Conservation (phyloP, 2,329 filamentous ascomycete genomes). For the Aspergillaceae sp. region DNA sequence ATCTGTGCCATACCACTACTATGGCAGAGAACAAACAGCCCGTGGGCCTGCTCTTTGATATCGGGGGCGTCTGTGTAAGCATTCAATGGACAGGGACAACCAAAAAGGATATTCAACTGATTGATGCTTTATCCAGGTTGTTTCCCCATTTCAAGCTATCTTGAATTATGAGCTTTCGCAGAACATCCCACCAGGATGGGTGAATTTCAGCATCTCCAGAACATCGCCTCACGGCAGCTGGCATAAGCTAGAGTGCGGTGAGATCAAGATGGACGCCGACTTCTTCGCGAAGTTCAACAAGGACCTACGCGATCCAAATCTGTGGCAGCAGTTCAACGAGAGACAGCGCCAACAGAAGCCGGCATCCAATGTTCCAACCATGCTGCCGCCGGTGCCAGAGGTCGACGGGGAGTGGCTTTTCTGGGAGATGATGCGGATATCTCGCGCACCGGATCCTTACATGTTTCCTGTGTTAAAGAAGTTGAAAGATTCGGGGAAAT, state of each 20-base stretch:
- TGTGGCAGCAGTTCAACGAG: constrained; percentile 58
- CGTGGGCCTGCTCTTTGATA: constrained; percentile 81
- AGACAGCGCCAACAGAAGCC: constrained; percentile 21
- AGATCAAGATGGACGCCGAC: constrained; percentile 61
- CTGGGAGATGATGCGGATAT: constrained; percentile 78
- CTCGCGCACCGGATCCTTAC: constrained; percentile 66
- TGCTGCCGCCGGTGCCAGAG: constrained; percentile 56
- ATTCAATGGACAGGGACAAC: background rate
- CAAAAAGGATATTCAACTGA: constrained; percentile 2
- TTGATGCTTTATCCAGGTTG: constrained; percentile 49
- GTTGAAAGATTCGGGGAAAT: constrained; percentile 56
- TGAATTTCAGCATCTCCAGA: constrained; percentile 81
- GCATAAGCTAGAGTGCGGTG: constrained; percentile 80
- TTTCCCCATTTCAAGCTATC: constrained; percentile 87
- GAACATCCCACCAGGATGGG: constrained; percentile 75
- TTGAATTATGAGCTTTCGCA: constrained; percentile 75
- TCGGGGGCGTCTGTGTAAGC: constrained; percentile 91
- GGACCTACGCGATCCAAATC: constrained; percentile 58
- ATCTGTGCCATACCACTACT: background rate
- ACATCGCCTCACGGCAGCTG: constrained; percentile 72
- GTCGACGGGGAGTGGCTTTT: constrained; percentile 75
- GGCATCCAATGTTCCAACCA: constrained; percentile 8
- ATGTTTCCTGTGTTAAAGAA: constrained; percentile 75
- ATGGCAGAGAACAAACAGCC: constrained; percentile 45
- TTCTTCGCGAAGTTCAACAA: constrained; percentile 70